These are phyloP conservation scores for Begonia loranthoides DNA, from an alignment of 306 rosid species.

Conservation along the genomic window DNA sequence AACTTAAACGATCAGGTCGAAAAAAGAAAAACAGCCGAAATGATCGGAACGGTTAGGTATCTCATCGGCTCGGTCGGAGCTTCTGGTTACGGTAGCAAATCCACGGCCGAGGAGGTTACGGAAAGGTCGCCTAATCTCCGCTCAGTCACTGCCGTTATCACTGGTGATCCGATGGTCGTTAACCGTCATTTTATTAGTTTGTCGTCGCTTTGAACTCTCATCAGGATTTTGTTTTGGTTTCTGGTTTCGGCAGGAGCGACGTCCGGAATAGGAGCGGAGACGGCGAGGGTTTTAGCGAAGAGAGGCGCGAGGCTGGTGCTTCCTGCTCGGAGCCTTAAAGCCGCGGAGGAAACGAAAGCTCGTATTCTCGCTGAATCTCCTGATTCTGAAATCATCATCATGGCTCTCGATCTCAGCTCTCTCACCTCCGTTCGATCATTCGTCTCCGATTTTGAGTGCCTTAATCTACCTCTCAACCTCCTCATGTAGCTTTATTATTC, in stretches of 20 bases:
- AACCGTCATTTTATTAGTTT: no score
- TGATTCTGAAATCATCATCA: constrained; percentile 30
- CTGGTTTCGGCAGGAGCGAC: constrained; percentile 40
- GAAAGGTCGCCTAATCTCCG: constrained; percentile 27
- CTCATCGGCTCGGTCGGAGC: constrained; percentile 58
- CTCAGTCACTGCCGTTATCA: constrained; percentile 66
- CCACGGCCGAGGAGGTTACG: constrained; percentile 76
- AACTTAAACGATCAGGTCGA: no score
- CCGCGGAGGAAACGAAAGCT: constrained; percentile 58
- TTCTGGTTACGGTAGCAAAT: constrained; percentile 67
- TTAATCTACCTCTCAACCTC: constrained; percentile 56
- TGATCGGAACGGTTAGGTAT: constrained; percentile 58
- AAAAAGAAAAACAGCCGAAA: not conserved
- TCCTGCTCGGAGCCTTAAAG: constrained; percentile 71
- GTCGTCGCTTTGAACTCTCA: no score
- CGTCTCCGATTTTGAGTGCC: constrained; percentile 40
- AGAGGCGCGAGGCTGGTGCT: constrained; percentile 68
- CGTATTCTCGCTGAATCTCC: constrained; percentile 51
- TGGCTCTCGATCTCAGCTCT: constrained; percentile 84
- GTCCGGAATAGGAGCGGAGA: constrained; percentile 90
- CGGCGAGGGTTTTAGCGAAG: constrained; percentile 72
- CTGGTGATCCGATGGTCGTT: constrained; percentile 32
- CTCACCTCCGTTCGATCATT: constrained; percentile 47
- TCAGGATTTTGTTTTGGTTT: no score
- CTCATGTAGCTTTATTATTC: constrained; percentile 39